phyloP scores from a whole-genome alignment of 805 yeast species.

The Kodamaea nitidulidarum region DNA sequence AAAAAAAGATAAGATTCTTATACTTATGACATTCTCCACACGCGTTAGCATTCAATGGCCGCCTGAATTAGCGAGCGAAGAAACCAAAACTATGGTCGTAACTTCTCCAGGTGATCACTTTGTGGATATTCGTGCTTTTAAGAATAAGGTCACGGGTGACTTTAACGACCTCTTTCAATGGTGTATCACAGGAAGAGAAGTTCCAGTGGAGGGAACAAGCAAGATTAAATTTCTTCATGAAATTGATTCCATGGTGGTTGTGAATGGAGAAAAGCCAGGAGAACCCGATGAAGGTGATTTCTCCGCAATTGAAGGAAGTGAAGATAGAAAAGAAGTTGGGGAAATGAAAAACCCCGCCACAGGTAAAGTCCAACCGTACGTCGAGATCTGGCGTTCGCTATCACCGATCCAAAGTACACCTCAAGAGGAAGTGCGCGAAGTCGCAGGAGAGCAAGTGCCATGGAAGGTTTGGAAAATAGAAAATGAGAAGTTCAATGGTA shows the following conservation, averaged over 20 bases:
- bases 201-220: slow-evolving; percentile 30
- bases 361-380: slow-evolving; percentile 39
- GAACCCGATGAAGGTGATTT: slow-evolving; percentile 47
- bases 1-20: not conserved
- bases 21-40: slow-evolving; percentile 36
- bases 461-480: slow-evolving; percentile 1
- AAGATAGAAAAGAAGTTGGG: slow-evolving; percentile 48
- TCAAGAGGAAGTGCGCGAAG: slow-evolving; percentile 21
- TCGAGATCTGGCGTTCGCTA: slow-evolving; percentile 54
- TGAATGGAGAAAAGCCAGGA: slow-evolving; percentile 21
- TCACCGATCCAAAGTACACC: slow-evolving; percentile 36
- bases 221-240: slow-evolving; percentile 39
- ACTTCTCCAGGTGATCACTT: slow-evolving; percentile 42
- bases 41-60: slow-evolving; percentile 54
- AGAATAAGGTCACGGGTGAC: not conserved
- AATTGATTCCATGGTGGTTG: slow-evolving; percentile 39
- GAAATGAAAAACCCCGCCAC: slow-evolving; percentile 45
- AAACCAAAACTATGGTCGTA: slow-evolving; percentile 46
- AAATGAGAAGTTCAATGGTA: slow-evolving; percentile 1
- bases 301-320: slow-evolving; percentile 31
- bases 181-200: slow-evolving; percentile 53
- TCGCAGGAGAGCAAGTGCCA: slow-evolving; percentile 3
- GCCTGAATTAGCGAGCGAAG: slow-evolving; percentile 38
- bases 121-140: slow-evolving; percentile 42
- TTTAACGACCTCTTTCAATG: slow-evolving; percentile 45